A percentile compares a stretch with the other conserved stretches of the same genome.
These are phyloP conservation scores for Apophysomyces variabilis DNA, from an alignment of 371 early-diverging fungal genomes.

Conservation along the genomic window DNA sequence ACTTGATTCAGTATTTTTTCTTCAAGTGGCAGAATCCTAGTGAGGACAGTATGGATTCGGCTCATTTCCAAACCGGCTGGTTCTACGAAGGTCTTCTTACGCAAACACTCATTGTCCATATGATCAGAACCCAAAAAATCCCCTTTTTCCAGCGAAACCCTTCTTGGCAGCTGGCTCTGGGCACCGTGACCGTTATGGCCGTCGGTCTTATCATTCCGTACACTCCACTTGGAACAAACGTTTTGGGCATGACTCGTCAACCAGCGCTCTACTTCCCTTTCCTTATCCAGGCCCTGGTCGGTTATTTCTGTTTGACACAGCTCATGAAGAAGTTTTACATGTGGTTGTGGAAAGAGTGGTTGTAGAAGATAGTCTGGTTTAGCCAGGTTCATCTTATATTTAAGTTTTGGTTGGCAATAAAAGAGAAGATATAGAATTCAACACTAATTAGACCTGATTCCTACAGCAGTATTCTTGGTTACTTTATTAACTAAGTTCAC, in stretches of 20 bases:
- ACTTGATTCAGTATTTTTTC: constrained; percentile 36
- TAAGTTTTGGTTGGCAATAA: too few species aligned
- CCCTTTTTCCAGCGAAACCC: constrained; percentile 37
- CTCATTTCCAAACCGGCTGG: constrained; percentile 40
- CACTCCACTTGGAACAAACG: constrained; percentile 16
- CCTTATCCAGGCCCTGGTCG: constrained; percentile 25
- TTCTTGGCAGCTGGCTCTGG: constrained; percentile 17
- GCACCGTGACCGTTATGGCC: constrained; percentile 5
- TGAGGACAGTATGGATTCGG: constrained; percentile 8
- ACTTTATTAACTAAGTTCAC: too few species aligned
- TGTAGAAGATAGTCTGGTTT: background rate
- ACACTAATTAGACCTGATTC: too few species aligned
- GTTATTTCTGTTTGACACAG: constrained; percentile 34
- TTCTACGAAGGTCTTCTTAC: constrained; percentile 42
- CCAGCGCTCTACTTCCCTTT: constrained; percentile 34
- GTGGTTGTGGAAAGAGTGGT: constrained; percentile 18
- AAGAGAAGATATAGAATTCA: too few species aligned
- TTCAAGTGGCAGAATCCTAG: constrained; percentile 30
- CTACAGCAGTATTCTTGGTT: too few species aligned
- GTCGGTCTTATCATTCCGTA: constrained; percentile 23
- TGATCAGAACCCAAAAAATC: constrained; percentile 47
- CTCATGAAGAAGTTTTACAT: constrained; percentile 19
- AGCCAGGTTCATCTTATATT: too few species aligned
- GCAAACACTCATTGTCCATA: constrained; percentile 42
- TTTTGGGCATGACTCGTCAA: constrained; percentile 23